Base-by-base conservation (phyloP, 2,329 filamentous ascomycete species). In the Epichloe baconii region DNA sequence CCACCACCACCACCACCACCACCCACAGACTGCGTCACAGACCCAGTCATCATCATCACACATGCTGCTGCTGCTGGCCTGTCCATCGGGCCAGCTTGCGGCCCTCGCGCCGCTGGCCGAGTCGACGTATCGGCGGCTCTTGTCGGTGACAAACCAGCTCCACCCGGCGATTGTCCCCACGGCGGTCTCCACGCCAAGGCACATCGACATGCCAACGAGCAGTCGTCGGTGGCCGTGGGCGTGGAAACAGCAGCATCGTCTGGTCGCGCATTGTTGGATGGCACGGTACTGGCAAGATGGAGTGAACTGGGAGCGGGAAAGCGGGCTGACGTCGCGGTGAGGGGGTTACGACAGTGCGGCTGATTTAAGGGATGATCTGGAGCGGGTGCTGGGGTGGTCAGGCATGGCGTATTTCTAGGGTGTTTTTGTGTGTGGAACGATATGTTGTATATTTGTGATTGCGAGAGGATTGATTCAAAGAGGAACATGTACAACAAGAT, bases 181-280 rank as follows among this genome's bases (percentile, higher is more conserved):
- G 87, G 83, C 7, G 88, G 87, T 0, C 73, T 96, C 47, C 97
- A 97, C 66, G 85, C 88, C 2, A 82, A 86, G 51, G 87, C 83
- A 0, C 87, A 91, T 68, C 78, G 93, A 14, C 72, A 72, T 46
- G 79, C 60, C 15, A 17, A 36, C 42, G 75, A 58, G 10, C 38
- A 65, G 68, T 56, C 75, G 11, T 48, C 52, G 71, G 54, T 53
- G 66, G 5, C 70, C 6, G 66, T 78, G 0, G 78, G 74, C 14
- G 77, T 82, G 1, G 79, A 82, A 48, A 74, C 73, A 52, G 78
- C 70, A 57, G 52, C 58, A 3, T 77, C 75, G 1, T 78, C 75
- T 0, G 79, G 78, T 1, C 72, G 86, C 17, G 82, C 79, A 2
- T 77, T 94, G 48, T 76, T 96, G 4, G 90, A 96, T 63, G 89